Evolutionary conservation across 2,329 filamentous ascomycete species (phyloP), one percentile per base, ranked within the genome.

Genomic region (Domatiomyces catenatus): DNA sequence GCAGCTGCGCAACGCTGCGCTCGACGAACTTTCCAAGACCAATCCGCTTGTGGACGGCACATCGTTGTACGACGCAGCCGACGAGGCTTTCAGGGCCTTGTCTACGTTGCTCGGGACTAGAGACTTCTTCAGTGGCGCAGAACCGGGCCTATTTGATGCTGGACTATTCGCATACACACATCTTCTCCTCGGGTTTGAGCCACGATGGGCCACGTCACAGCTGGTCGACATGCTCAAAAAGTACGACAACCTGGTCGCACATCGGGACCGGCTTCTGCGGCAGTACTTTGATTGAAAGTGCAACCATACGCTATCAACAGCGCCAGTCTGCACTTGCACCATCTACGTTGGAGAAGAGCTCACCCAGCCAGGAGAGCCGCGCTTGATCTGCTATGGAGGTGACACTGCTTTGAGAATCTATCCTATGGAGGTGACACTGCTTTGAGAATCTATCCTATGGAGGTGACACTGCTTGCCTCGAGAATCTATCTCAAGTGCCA

Each of bases 91-190:
- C 52, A 69, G 72, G 42, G 79, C 82, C 1, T 66, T 86, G 7
- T 77, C 78, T 1, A 70, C 66, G 18, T 60, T 83, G 7, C 68
- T 86, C 8, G 79, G 73, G 1, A 65, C 74, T 0, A 66, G 79
- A 39, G 60, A 68, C 17, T 85, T 84, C 64, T 83, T 82, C 60
- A 74, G 70, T 3, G 63, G 64, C 51, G 48, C 65, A 26, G 63
- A 66, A 15, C 86, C 90, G 0, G 79, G 81, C 0, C 62, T 90
- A 20, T 90, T 96, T 59, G 92, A 98, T 67, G 89, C 90, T 5
- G 80, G 79, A 49, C 78, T 96, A 1, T 96, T 95, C 68, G 81
- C 87, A 2, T 98, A 95, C 66, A 89, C 86, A 0, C 80, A 93
- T 65, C 70, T 94, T 48, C 71, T 96, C 48, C 67, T 94, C 48